Base-by-base conservation (phyloP, 352 stramenopile genomes). In the Phytophthora lateralis region DNA sequence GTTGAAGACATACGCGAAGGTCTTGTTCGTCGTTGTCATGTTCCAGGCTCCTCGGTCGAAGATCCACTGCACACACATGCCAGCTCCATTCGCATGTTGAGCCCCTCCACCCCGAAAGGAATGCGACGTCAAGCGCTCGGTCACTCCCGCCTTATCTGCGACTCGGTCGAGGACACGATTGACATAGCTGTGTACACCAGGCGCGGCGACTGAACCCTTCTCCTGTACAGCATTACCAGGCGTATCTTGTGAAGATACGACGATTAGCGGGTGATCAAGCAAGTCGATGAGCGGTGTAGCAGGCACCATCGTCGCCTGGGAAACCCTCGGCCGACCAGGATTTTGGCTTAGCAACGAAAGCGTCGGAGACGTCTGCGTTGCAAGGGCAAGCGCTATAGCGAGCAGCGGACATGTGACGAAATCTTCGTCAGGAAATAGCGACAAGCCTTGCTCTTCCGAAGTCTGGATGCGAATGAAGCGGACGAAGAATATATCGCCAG, bases 381-480 rank as follows among this genome's bases (percentile, higher is more conserved):
- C 39, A 17, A 78, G 15, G 0, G 59, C 54, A 14, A 69, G 9
- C 0, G 54, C 55, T 1, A 75, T 51, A 3, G 59, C 53, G 5
- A 64, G 52, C 2, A 75, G 6, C 10, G 62, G 45, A 18, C 62
- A 78, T 1, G 61, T 76, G 7, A 41, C 14, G 7, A 66, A 54
- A 12, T 51, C 37, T 3, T 24, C 21, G 14, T 69, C 58, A 1
- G 62, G 61, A 27, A 78, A 67, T 21, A 81, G 42, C 2, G 62
- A 71, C 0, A 82, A 20, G 0, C 51, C 55, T 34, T 76, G 57
- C 39, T 72, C 56, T 41, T 76, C 42, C 0, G 52, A 62, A 0
- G 66, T 71, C 54, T 79, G 78, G 29, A 73, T 6, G 1, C 63
- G 59, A 1, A 69, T 26, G 11, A 77, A 71, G 15, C 49, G 51